Conservation (phyloP, 2,329 filamentous ascomycete species). For the Fusarium foetens region DNA sequence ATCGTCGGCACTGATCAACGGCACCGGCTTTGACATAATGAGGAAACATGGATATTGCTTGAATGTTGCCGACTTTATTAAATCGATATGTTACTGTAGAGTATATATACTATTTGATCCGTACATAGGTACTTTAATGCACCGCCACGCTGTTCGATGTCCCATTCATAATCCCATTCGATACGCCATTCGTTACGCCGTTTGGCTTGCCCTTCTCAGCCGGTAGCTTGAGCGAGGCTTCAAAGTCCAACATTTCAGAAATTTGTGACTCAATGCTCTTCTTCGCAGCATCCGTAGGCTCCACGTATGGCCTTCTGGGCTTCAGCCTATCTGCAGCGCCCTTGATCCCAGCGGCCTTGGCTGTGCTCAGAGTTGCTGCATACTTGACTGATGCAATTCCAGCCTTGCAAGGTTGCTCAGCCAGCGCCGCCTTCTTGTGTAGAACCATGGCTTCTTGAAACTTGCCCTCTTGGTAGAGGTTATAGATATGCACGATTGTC, state of each 20-base stretch:
- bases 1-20: neutral
- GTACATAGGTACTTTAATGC: neutral
- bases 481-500: constrained; percentile 67
- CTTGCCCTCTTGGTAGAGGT: constrained; percentile 67
- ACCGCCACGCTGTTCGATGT: neutral
- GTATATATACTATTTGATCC: fast-evolving
- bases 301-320: constrained; percentile 70
- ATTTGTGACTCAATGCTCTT: constrained; percentile 53
- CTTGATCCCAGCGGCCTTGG: constrained; percentile 67
- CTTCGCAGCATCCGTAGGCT: constrained; percentile 56
- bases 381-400: constrained; percentile 76
- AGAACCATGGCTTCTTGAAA: constrained; percentile 67
- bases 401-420: constrained; percentile 72
- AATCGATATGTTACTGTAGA: fast-evolving
- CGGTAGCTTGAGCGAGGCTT: constrained; percentile 34
- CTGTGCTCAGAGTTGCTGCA: constrained; percentile 70
- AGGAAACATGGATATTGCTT: neutral
- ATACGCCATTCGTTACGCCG: neutral
- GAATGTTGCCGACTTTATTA: neutral
- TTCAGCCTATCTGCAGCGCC: constrained; percentile 66
- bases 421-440: constrained; percentile 70
- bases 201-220: neutral
- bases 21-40: neutral
- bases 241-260: constrained; percentile 55
- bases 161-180: neutral